These are phyloP conservation scores for Scortechinia acanthostroma DNA, from an alignment of 2,329 filamentous ascomycete genomes.

Conservation along the genomic window DNA sequence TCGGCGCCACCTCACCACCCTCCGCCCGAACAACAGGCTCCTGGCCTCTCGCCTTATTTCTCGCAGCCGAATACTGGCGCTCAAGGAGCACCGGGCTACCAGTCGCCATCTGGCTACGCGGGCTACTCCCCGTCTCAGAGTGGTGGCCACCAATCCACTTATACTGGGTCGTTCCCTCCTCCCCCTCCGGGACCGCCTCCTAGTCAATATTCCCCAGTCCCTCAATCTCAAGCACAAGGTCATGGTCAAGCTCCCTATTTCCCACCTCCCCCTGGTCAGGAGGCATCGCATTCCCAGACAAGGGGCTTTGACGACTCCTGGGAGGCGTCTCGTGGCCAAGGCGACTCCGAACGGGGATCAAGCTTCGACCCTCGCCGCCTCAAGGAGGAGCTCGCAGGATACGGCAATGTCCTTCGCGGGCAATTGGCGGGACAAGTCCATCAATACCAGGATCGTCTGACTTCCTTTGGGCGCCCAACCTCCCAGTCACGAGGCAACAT, in stretches of 20 bases:
- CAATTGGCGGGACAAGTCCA: conserved; percentile 30
- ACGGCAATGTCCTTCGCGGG: conserved; percentile 24
- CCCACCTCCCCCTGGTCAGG: conserved; percentile 26
- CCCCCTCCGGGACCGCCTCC: conserved; percentile 24
- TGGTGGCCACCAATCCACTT: conserved; percentile 7
- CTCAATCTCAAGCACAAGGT: conserved; percentile 3
- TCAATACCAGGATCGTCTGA: conserved; percentile 27
- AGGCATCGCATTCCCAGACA: conserved; percentile 16
- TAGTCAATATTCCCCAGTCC: neutral
- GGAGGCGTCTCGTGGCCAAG: neutral
- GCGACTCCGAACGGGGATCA: neutral
- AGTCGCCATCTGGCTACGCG: neutral
- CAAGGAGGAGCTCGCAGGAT: conserved; percentile 20
- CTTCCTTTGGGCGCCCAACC: conserved; percentile 8
- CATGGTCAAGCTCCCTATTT: conserved; percentile 26
- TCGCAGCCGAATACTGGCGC: neutral
- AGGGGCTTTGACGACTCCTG: conserved; percentile 9
- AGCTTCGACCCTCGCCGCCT: neutral
- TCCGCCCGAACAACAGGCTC: neutral
- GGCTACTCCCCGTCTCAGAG: conserved; percentile 7
- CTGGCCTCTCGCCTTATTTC: neutral
- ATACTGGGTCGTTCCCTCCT: conserved; percentile 22
- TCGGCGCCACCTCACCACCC: conserved; percentile 6
- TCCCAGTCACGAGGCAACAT: neutral
- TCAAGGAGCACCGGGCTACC: too few species aligned